Evolutionary conservation across 2,329 filamentous ascomycete species (phyloP).

Genomic region (Hymenoscyphus fructigenus): DNA sequence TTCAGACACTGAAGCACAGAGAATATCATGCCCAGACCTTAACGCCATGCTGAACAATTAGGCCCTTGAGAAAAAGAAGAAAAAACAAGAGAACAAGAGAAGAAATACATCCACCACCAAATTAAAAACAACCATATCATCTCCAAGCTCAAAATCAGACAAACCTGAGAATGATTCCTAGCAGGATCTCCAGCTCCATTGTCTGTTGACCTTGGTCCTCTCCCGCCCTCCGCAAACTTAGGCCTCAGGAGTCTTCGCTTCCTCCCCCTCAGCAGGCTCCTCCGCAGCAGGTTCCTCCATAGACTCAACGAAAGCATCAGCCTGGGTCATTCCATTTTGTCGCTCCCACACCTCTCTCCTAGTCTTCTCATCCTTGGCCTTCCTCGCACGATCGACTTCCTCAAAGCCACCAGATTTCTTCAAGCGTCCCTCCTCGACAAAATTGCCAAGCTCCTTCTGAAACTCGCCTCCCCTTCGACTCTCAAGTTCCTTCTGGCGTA

Average conservation of each 20-base stretch:
- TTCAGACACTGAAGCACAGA: neutral
- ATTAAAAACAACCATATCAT: neutral
- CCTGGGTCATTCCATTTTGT: constrained; percentile 52
- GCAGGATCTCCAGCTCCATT: neutral
- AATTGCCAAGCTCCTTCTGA: constrained; percentile 78
- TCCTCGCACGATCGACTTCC: constrained; percentile 82
- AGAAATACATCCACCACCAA: neutral
- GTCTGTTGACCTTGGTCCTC: neutral
- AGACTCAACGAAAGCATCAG: constrained; percentile 25
- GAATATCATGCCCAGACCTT: constrained; percentile 6
- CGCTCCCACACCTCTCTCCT: constrained; percentile 75
- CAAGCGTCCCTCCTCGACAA: constrained; percentile 85
- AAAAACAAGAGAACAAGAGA: neutral
- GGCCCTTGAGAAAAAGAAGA: neutral
- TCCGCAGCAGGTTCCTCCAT: constrained; percentile 8
- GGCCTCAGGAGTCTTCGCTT: constrained; percentile 1
- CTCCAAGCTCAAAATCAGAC: neutral
- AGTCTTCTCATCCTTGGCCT: constrained; percentile 82
- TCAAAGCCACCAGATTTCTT: constrained; percentile 97
- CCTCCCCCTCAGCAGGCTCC: neutral
- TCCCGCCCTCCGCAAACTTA: neutral
- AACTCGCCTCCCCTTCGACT: constrained; percentile 68
- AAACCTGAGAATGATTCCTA: neutral
- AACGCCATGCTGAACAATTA: constrained; percentile 11
- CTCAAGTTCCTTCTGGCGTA: constrained; percentile 84